A percentile compares a stretch with the other conserved stretches of the same genome.
These are phyloP conservation scores for Lactarius sp. DNA, from an alignment of 768 basidiomycete genomes.

Conservation along the genomic window DNA sequence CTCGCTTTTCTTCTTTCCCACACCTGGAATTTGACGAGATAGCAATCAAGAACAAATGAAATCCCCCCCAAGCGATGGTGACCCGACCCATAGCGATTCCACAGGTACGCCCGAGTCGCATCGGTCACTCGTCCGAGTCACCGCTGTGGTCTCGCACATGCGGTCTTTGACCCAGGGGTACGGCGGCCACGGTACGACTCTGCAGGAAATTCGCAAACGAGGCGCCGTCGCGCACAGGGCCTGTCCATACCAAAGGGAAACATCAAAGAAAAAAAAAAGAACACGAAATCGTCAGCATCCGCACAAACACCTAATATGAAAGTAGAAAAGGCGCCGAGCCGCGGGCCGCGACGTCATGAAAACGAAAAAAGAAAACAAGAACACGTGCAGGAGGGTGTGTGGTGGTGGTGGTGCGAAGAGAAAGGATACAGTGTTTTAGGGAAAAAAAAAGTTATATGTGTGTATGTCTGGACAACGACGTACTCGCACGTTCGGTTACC, in stretches of 20 bases:
- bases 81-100: not conserved
- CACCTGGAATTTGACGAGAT: not conserved
- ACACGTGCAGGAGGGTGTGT: not conserved
- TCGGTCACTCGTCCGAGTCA: not conserved
- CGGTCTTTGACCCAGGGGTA: conserved; percentile 6
- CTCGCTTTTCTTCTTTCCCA: not conserved
- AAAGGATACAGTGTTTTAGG: not conserved
- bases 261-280: not conserved
- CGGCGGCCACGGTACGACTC: conserved; percentile 22
- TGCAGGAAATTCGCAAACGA: conserved; percentile 22
- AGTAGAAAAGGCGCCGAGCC: not conserved
- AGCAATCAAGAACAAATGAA: not conserved
- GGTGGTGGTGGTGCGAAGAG: not conserved
- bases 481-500: conserved; percentile 22
- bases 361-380: not conserved
- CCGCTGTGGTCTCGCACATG: conserved; percentile 1
- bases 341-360: not conserved
- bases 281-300: not conserved
- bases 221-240: conserved; percentile 19
- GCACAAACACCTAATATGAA: not conserved
- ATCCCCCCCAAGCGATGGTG: not conserved
- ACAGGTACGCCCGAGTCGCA: not conserved
- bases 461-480: not conserved
- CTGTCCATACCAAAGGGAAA: conserved; percentile 6
- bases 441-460: not conserved